These are phyloP conservation scores for Tuber calosporum DNA, from an alignment of 495 filamentous ascomycete species.

Conservation along the genomic window DNA sequence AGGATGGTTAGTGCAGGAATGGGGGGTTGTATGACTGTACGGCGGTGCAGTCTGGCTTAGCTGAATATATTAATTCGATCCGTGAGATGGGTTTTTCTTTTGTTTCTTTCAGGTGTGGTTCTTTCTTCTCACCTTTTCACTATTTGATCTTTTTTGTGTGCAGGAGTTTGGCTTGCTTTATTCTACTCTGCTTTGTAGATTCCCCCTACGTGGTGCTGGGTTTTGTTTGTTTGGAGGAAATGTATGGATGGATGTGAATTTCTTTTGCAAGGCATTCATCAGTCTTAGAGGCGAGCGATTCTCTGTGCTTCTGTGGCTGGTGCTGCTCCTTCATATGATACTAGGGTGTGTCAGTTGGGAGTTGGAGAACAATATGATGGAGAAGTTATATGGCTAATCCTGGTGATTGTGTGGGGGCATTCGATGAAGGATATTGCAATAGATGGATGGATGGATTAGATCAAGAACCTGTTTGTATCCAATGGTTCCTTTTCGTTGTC, in stretches of 20 bases:
- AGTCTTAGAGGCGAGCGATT: neutral
- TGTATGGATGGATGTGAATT: neutral
- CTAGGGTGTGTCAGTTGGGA: no score
- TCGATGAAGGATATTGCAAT: no score
- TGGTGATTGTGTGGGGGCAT: no score
- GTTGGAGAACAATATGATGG: no score
- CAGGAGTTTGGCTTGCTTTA: neutral
- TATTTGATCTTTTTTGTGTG: neutral
- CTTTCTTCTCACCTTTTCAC: neutral
- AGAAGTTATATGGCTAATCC: no score
- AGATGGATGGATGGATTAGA: no score
- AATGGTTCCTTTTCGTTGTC: no score
- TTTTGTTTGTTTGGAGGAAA: neutral
- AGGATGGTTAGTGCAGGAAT: neutral
- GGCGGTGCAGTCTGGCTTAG: neutral
- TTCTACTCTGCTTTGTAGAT: neutral
- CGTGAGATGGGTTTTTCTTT: neutral
- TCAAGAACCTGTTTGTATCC: no score
- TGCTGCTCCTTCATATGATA: neutral
- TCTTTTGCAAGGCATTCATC: neutral
- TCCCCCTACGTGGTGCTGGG: neutral
- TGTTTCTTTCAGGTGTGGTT: neutral
- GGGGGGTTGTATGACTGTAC: neutral
- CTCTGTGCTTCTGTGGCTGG: no score
- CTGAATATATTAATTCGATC: conserved; percentile 6